Conservation (phyloP, 2,329 filamentous ascomycete genomes). For the Curvularia lunata region DNA sequence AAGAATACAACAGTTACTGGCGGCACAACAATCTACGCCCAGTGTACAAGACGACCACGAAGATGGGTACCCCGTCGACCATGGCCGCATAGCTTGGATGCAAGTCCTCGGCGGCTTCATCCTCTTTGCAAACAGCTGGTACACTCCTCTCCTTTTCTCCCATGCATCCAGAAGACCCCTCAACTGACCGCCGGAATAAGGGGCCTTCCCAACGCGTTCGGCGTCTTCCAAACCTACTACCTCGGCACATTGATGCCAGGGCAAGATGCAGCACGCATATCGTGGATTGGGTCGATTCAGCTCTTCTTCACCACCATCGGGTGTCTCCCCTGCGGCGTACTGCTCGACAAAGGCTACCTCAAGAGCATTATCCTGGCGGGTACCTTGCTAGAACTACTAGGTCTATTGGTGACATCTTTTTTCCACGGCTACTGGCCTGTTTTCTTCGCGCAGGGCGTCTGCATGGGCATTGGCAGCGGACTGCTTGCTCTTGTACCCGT, state of each 20-base stretch:
- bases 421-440: not conserved
- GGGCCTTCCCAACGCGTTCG: not conserved
- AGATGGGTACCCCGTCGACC: not conserved
- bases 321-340: not conserved
- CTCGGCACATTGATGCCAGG: not conserved
- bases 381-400: not conserved
- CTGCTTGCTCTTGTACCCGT: not conserved
- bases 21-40: not conserved
- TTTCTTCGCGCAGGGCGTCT: not conserved
- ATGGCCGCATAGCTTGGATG: not conserved
- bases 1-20: not conserved
- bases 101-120: not conserved
- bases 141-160: not conserved
- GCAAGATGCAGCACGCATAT: not conserved
- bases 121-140: not conserved
- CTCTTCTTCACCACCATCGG: not conserved
- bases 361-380: not conserved
- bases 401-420: not conserved
- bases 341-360: not conserved
- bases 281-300: not conserved
- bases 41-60: not conserved
- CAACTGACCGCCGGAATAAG: not conserved
- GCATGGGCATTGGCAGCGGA: not conserved
- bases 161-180: not conserved
- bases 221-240: not conserved